Evolutionary conservation across 768 basidiomycete species (phyloP), one percentile per base, ranked within the genome.

Genomic region (Cyclocybe aegerita): DNA sequence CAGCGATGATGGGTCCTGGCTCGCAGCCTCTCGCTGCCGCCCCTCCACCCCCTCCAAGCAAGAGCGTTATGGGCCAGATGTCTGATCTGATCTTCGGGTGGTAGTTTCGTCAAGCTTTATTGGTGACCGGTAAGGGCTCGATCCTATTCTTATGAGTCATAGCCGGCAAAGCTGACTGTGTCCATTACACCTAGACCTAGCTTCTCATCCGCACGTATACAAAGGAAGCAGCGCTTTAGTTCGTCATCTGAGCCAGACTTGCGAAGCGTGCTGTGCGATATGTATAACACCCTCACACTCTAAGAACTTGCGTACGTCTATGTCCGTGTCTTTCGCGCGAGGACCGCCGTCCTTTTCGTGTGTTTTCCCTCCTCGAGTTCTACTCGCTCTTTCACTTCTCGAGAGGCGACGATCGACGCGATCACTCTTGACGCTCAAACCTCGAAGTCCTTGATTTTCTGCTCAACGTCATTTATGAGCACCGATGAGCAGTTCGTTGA

Each of bases 51-150:
- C 67, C 67, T 4, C 73, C 78, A 7, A 77, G 60, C 53, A 90
- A 83, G 62, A 77, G 84, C 6, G 60, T 90, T 56, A 54, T 90
- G 9, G 86, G 86, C 10, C 87, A 88, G 66, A 81, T 91, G 46
- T 84, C 85, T 9, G 89, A 92, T 71, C 63, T 90, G 55, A 84
- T 92, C 42, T 91, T 90, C 62, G 88, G 88, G 11, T 91, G 88
- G 88, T 91, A 81, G 56, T 43, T 7, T 15, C 29, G 37, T 5
- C 36, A 16, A 17, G 34, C 12, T 17, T 8, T 3, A 35, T 43
- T n/a, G 23, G 23, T 23, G 5, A 14, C 31, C 49, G 12, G 14
- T 9, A 15, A 15, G 14, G 4, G 23, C 16, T 36, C 3, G 7
- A 37, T 37, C 11, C 11, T 37, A 15, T 15, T 15, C 8, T 15